Evolutionary conservation across 2,329 filamentous ascomycete genomes (phyloP), one percentile per base, ranked within the genome.

Genomic region (Fusarium xyrophilum): DNA sequence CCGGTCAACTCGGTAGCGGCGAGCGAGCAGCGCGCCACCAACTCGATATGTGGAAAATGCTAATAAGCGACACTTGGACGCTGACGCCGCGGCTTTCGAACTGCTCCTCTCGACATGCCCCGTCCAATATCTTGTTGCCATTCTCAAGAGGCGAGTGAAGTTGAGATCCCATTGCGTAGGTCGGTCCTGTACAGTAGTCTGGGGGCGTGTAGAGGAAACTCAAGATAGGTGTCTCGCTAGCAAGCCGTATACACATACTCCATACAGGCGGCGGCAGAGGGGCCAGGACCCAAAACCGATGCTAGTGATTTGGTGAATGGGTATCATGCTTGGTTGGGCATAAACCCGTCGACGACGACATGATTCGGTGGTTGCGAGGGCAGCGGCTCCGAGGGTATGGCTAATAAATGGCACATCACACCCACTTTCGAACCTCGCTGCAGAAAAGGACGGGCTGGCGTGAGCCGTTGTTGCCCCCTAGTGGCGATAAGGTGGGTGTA

Each of bases 401-500:
- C 60, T 65, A 65, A 56, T 32, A 56, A 50, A 48, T 35, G 43
- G 35, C 40, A 56, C 63, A 58, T 47, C 67, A 69, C 67, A 69
- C 67, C 67, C 66, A 67, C 66, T 69, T 42, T 68, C 60, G 39
- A 68, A 50, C 40, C 61, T 57, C 52, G 48, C 43, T 69, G 66
- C 65, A 69, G 61, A 67, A 63, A 43, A 56, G 42, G 66, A 55
- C 62, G 65, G 66, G 56, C 59, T 69, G 62, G 66, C 52, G 40
- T 69, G 57, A 43, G 66, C 66, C 66, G 62, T 69, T 66, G 27
- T 58, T 62, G 58, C 64, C 67, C 54, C 63, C 63, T 64, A 56
- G 67, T 67, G 67, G 67, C 67, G 66, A 63, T 56, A 52, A 66
- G 64, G 67, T 61, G 63, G 52, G 56, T 69, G 66, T 69, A 69